A percentile compares a stretch with the other conserved stretches of the same genome.
phyloP scores from a whole-genome alignment of 2,329 filamentous ascomycete genomes.

The Aspergillus niger region DNA sequence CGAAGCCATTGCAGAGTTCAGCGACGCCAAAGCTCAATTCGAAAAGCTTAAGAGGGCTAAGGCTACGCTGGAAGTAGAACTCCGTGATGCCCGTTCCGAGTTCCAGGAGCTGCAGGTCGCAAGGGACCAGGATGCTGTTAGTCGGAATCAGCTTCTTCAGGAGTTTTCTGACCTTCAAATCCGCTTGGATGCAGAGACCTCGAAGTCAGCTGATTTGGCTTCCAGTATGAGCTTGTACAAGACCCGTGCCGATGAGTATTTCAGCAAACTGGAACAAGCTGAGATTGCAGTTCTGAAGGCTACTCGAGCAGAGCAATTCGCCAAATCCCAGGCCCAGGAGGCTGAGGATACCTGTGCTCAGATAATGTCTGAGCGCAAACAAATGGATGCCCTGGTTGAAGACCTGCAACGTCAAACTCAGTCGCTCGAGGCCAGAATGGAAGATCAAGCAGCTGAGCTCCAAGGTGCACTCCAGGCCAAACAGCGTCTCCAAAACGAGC shows the following conservation, averaged over 20 bases:
- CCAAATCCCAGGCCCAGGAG: slow-evolving; percentile 83
- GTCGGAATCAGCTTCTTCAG: slow-evolving; percentile 82
- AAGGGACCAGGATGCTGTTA: slow-evolving; percentile 83
- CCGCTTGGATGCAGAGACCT: slow-evolving; percentile 83
- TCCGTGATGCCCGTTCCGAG: slow-evolving; percentile 81
- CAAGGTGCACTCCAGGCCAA: slow-evolving; percentile 84
- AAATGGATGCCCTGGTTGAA: slow-evolving; percentile 83
- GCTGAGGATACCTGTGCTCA: slow-evolving; percentile 87
- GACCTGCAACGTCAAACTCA: slow-evolving; percentile 89
- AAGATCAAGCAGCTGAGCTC: slow-evolving; percentile 88
- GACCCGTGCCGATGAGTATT: slow-evolving; percentile 90
- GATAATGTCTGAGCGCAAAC: slow-evolving; percentile 88
- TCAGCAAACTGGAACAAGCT: slow-evolving; percentile 93
- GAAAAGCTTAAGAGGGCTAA: slow-evolving; percentile 84
- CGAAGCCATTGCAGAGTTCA: slow-evolving; percentile 78
- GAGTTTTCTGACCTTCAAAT: slow-evolving; percentile 95
- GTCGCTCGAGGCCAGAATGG: slow-evolving; percentile 83
- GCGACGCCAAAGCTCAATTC: slow-evolving; percentile 82
- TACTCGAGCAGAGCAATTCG: slow-evolving; percentile 87
- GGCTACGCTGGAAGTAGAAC: slow-evolving; percentile 76
- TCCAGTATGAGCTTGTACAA: slow-evolving; percentile 89
- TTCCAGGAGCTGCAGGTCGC: slow-evolving; percentile 76
- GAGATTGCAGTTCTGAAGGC: slow-evolving; percentile 95
- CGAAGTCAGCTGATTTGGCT: slow-evolving; percentile 78
- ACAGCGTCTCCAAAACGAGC: slow-evolving; percentile 92